Percentiles rank a stretch among this genome's conserved stretches.
These are phyloP conservation scores for Candida orba DNA, from an alignment of 805 yeast genomes.

Conservation along the genomic window DNA sequence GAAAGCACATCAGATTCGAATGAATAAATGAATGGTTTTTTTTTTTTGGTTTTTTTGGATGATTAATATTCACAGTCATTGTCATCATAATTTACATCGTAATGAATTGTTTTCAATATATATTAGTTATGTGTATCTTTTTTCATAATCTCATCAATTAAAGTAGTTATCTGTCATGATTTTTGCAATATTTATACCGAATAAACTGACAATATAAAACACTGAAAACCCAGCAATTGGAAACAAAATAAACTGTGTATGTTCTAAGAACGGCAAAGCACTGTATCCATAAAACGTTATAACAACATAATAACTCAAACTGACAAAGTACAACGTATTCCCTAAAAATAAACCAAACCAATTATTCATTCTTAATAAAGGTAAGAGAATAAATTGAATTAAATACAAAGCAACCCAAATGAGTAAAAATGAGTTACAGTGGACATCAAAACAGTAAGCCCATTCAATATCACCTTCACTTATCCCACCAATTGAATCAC, in stretches of 20 bases:
- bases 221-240: conserved; percentile 59
- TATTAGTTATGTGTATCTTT: background rate
- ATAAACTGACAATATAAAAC: conserved; percentile 51
- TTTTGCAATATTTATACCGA: conserved; percentile 69
- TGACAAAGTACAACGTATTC: conserved; percentile 66
- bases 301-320: conserved; percentile 68
- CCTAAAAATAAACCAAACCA: conserved; percentile 70
- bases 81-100: too few species aligned
- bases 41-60: too few species aligned
- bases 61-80: background rate
- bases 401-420: conserved; percentile 74
- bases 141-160: conserved; percentile 4
- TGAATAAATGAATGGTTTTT: background rate
- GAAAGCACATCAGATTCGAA: conserved; percentile 24
- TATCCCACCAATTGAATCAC: conserved; percentile 22
- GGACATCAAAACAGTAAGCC: conserved; percentile 93
- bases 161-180: conserved; percentile 40
- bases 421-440: conserved; percentile 80
- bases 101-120: too few species aligned
- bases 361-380: conserved; percentile 56
- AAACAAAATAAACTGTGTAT: conserved; percentile 51
- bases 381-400: conserved; percentile 67
- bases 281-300: conserved; percentile 87
- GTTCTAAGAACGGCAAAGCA: conserved; percentile 59
- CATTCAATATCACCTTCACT: conserved; percentile 59